phyloP scores from a whole-genome alignment of 192 early-diverging fungal genomes.

The Coemansia sp. region DNA sequence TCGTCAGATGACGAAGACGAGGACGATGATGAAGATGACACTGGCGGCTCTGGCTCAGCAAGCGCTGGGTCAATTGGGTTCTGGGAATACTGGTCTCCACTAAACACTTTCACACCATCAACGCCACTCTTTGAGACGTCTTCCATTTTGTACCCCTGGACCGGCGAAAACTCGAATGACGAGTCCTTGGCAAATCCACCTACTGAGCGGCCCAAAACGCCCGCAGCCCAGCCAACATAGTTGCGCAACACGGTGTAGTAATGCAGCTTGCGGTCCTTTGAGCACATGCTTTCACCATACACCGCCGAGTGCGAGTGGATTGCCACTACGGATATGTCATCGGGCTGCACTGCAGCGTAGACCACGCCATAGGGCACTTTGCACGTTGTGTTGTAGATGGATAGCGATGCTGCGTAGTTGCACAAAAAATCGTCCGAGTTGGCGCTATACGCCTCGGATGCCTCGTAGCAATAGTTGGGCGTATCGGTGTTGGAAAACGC shows the following conservation, averaged over 20 bases:
- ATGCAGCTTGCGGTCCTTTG: constrained; percentile 24
- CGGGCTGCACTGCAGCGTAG: constrained; percentile 33
- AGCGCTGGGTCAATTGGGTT: constrained; percentile 13
- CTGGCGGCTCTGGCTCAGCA: neutral
- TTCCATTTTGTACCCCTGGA: constrained; percentile 25
- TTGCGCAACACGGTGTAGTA: constrained; percentile 46
- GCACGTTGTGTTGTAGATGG: constrained; percentile 23
- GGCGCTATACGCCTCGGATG: constrained; percentile 19
- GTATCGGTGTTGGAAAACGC: constrained; percentile 12
- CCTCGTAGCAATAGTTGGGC: constrained; percentile 24
- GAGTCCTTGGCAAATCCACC: constrained; percentile 26
- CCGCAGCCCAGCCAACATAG: constrained; percentile 41
- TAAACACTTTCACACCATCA: constrained; percentile 19
- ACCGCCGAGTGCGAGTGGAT: constrained; percentile 38
- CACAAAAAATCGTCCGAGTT: constrained; percentile 41
- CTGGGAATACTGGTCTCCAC: constrained; percentile 26
- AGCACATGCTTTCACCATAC: constrained; percentile 35
- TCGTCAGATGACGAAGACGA: neutral
- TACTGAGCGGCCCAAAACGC: constrained; percentile 16
- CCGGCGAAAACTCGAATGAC: constrained; percentile 12
- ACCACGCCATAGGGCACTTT: constrained; percentile 40
- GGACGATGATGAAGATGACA: neutral
- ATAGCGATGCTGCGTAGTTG: constrained; percentile 21
- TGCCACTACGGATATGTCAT: constrained; percentile 22
- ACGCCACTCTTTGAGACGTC: constrained; percentile 3